Evolutionary conservation across 164 flowering plant species (phyloP).

Genomic region (Amborella trichopoda): DNA sequence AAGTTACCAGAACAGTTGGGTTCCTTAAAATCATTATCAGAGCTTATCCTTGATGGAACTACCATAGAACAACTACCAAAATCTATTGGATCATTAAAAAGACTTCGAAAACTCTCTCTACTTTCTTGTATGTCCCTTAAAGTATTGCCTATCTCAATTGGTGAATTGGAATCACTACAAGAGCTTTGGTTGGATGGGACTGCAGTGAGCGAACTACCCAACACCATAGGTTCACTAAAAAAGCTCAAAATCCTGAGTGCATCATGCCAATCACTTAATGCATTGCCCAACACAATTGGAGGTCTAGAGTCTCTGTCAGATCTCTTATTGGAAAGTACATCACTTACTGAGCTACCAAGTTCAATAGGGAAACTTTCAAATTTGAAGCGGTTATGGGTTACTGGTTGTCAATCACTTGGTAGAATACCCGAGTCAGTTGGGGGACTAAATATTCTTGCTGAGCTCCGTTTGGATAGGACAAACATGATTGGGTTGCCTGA

Average conservation of each 20-base stretch:
- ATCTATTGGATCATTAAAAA: background rate
- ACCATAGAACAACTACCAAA: background rate
- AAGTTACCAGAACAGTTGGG: slow-evolving; percentile 2
- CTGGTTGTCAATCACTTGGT: too few species aligned
- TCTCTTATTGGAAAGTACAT: too few species aligned
- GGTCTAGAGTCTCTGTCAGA: too few species aligned
- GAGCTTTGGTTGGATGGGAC: slow-evolving; percentile 1
- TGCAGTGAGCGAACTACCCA: background rate
- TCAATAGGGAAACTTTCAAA: too few species aligned
- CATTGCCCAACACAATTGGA: too few species aligned
- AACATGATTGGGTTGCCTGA: background rate
- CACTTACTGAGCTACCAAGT: too few species aligned
- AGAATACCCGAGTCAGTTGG: slow-evolving; percentile 1
- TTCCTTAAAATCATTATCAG: background rate
- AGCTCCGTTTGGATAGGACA: background rate
- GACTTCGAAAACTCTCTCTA: background rate
- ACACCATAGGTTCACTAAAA: background rate
- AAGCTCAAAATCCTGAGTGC: background rate
- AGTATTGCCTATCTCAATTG: slow-evolving; percentile 1
- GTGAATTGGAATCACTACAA: background rate
- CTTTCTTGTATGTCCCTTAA: background rate
- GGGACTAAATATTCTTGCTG: background rate
- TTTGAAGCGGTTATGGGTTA: too few species aligned
- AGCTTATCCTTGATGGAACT: background rate
- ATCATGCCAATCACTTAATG: too few species aligned